These are phyloP conservation scores for Viola pubescens DNA, from an alignment of 441 rosid species.

Conservation along the genomic window DNA sequence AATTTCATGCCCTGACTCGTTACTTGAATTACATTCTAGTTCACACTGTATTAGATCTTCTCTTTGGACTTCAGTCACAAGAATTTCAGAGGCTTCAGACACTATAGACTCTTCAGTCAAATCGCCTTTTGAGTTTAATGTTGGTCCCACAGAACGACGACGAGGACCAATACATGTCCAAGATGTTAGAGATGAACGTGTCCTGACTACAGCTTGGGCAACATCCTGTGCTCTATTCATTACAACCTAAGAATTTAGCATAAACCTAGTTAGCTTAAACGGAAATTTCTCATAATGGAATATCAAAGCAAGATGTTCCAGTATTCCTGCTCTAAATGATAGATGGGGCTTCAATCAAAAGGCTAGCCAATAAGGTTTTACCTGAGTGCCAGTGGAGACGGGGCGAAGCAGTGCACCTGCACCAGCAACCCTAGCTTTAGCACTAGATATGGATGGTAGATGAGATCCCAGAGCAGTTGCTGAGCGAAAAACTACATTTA, in stretches of 20 bases:
- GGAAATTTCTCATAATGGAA: not conserved
- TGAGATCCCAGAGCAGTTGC: constrained; percentile 92
- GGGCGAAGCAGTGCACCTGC: constrained; percentile 89
- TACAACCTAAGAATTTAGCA: constrained; percentile 47
- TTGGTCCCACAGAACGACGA: constrained; percentile 44
- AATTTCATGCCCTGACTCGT: constrained; percentile 35
- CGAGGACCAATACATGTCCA: constrained; percentile 96
- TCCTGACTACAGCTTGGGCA: constrained; percentile 81
- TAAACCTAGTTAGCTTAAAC: not conserved
- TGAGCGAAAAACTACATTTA: constrained; percentile 86
- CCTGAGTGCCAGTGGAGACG: constrained; percentile 87
- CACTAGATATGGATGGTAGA: constrained; percentile 86
- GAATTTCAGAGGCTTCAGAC: constrained; percentile 40
- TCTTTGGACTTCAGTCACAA: constrained; percentile 23
- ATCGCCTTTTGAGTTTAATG: constrained; percentile 37
- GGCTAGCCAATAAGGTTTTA: constrained; percentile 18
- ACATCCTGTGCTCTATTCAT: constrained; percentile 87
- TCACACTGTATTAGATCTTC: constrained; percentile 26
- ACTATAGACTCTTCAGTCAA: constrained; percentile 42
- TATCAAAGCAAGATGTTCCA: not conserved
- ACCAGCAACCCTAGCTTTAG: constrained; percentile 91
- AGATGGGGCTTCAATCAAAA: no score
- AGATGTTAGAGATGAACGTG: constrained; percentile 66
- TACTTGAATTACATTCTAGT: constrained; percentile 32
- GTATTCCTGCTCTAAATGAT: no score